Conservation (phyloP, 1,139 yeast genomes). For the Magnusiomyces suaveolens region DNA sequence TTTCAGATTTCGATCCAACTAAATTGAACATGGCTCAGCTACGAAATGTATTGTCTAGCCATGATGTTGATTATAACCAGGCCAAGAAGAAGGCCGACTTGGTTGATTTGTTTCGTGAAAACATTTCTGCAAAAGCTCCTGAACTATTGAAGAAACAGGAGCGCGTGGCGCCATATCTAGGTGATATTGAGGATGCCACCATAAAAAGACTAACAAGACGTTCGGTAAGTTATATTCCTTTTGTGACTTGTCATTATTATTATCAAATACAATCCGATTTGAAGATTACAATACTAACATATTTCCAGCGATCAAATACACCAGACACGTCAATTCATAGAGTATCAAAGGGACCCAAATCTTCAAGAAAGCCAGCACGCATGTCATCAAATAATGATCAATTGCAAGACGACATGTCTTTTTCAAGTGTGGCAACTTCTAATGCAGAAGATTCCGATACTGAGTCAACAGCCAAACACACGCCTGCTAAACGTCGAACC, state of each 20-base stretch:
- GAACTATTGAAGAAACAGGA: neutral
- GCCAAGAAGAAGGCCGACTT: constrained; percentile 1
- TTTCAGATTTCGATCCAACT: constrained; percentile 1
- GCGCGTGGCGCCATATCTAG: neutral
- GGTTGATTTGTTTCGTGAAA: neutral
- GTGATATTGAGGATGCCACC: neutral
- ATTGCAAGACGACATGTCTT: neutral
- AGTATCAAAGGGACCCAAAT: neutral
- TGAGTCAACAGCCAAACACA: constrained; percentile 6
- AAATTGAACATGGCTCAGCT: neutral
- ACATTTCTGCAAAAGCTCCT: neutral
- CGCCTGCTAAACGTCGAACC: neutral
- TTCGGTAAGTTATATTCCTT: neutral
- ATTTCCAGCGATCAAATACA: neutral
- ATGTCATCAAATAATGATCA: neutral
- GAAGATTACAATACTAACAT: neutral
- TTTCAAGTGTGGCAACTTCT: neutral
- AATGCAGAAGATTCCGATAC: constrained; percentile 1
- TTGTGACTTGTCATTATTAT: neutral
- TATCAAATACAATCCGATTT: no score
- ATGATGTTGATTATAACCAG: constrained; percentile 1
- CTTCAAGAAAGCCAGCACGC: neutral
- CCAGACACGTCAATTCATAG: neutral
- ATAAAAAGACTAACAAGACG: neutral
- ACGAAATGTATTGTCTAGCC: neutral